Conservation (phyloP, 2,329 filamentous ascomycete genomes). For the Epichloe hybrida region DNA sequence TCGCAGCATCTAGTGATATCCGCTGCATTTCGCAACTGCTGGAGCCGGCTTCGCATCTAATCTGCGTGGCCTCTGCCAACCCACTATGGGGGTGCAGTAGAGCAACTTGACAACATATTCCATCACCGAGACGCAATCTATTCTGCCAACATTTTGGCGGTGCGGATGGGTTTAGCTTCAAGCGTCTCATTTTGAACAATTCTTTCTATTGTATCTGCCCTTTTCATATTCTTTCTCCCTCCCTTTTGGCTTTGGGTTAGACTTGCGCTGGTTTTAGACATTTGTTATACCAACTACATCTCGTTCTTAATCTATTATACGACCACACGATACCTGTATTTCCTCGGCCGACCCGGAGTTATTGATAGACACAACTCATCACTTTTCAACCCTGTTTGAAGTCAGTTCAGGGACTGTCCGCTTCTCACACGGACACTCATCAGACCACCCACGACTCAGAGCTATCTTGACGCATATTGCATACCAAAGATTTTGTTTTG, state of each 20-base stretch:
- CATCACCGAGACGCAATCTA: conserved; percentile 5
- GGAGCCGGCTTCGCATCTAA: background rate
- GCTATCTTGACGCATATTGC: conserved; percentile 16
- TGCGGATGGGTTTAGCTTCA: conserved; percentile 14
- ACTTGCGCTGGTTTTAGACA: conserved; percentile 26
- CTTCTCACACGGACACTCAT: background rate
- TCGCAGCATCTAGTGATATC: conserved; percentile 1
- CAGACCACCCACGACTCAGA: conserved; percentile 8
- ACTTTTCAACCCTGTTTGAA: background rate
- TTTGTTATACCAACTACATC: conserved; percentile 12
- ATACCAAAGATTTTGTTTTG: conserved; percentile 12
- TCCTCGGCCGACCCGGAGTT: conserved; percentile 9
- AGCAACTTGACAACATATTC: conserved; percentile 7
- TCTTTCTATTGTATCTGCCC: conserved; percentile 1
- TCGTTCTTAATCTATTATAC: conserved; percentile 9
- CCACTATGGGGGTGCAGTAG: conserved; percentile 11
- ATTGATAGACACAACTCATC: conserved; percentile 5
- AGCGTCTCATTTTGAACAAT: background rate
- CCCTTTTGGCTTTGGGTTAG: conserved; percentile 21
- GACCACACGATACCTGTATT: conserved; percentile 9
- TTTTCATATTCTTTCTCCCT: conserved; percentile 13
- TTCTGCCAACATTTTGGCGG: conserved; percentile 6
- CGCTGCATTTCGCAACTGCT: conserved; percentile 2
- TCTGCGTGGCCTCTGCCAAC: conserved; percentile 2
- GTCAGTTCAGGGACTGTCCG: background rate